phyloP scores from a whole-genome alignment of 441 rosid genomes.

The Populus hybrid region DNA sequence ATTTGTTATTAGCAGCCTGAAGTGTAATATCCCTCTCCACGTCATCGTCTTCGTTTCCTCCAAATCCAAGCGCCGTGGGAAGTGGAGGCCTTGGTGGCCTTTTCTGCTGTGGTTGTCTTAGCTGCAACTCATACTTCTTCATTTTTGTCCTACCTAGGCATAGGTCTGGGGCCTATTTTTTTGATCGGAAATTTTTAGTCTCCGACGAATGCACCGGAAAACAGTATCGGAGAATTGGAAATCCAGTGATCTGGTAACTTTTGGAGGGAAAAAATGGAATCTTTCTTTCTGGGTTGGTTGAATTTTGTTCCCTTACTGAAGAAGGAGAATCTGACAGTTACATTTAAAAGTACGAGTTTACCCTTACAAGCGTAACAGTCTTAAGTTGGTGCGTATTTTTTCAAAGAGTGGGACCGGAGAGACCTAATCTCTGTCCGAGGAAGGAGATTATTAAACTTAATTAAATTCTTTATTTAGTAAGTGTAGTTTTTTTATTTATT shows the following conservation, averaged over 20 bases:
- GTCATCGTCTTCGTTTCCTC: constrained; percentile 48
- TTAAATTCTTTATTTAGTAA: too few relatives aligned
- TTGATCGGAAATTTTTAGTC: background rate
- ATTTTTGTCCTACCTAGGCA: constrained; percentile 16
- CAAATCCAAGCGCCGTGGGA: constrained; percentile 42
- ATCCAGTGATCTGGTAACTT: background rate
- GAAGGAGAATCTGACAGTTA: background rate
- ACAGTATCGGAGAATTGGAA: background rate
- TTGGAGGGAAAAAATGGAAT: background rate
- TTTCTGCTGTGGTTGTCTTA: constrained; percentile 63
- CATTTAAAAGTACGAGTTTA: background rate
- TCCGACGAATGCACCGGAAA: background rate
- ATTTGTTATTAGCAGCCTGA: constrained; percentile 71
- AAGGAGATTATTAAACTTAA: too few relatives aligned
- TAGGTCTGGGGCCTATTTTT: too few relatives aligned
- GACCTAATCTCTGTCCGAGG: too few relatives aligned
- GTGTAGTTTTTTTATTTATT: too few relatives aligned
- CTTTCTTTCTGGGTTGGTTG: background rate
- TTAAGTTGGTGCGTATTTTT: too few relatives aligned
- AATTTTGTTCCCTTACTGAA: background rate
- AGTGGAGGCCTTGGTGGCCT: constrained; percentile 50
- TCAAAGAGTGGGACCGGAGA: too few relatives aligned
- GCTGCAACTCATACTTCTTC: constrained; percentile 86
- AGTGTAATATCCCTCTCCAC: constrained; percentile 77
- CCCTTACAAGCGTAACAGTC: background rate